Evolutionary conservation across 345 rosid genomes (phyloP).

Genomic region (Mallotus nudiflorus): DNA sequence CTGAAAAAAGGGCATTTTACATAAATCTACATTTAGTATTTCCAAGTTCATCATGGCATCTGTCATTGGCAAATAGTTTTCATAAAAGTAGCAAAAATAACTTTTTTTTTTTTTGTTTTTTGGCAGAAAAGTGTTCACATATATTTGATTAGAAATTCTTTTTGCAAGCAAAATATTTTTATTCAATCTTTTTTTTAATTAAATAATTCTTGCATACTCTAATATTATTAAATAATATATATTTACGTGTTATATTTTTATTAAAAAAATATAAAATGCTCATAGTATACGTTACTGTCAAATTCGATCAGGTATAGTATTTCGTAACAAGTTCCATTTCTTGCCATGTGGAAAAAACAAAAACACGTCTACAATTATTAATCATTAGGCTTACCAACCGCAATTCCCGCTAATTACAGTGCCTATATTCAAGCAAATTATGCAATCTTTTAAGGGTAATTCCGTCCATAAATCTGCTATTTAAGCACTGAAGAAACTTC

Average conservation of each 20-base stretch:
- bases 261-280: too few relatives aligned
- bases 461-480: conserved; percentile 32
- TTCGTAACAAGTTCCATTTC: too few relatives aligned
- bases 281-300: too few relatives aligned
- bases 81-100: too few relatives aligned
- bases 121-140: neutral
- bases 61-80: conserved; percentile 3
- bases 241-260: too few relatives aligned
- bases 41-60: conserved; percentile 22
- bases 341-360: conserved; percentile 12
- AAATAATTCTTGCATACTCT: too few relatives aligned
- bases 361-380: neutral
- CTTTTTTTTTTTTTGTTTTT: too few relatives aligned
- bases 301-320: too few relatives aligned
- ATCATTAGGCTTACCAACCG: conserved; percentile 31
- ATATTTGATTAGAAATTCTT: too few relatives aligned
- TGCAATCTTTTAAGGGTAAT: conserved; percentile 15
- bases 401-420: conserved; percentile 26
- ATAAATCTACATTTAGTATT: neutral
- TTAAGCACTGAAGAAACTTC: conserved; percentile 18
- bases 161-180: too few relatives aligned
- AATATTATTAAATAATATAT: too few relatives aligned
- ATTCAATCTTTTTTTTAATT: too few relatives aligned
- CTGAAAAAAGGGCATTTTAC: neutral
- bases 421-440: conserved; percentile 20